These are phyloP conservation scores for Chalciporus sphaerocephalus DNA, from an alignment of 768 basidiomycete species.

Conservation along the genomic window DNA sequence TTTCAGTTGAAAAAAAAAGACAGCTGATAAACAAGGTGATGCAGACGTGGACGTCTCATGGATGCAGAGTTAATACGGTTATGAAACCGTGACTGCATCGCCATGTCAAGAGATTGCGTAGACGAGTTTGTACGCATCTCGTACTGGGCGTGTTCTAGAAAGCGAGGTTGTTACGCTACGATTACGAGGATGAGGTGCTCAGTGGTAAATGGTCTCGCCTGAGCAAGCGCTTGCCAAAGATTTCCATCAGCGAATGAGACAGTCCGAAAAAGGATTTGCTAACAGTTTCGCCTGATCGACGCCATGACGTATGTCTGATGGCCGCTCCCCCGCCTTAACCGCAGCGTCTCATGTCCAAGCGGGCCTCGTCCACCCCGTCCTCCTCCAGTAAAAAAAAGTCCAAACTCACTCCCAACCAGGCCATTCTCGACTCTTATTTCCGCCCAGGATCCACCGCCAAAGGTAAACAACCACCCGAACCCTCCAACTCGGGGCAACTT, in stretches of 20 bases:
- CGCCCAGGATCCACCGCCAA: slow-evolving; percentile 10
- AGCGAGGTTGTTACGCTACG: not conserved
- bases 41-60: too few relatives aligned
- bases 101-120: not conserved
- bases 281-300: slow-evolving; percentile 21
- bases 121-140: not conserved
- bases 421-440: slow-evolving; percentile 27
- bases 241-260: slow-evolving; percentile 1
- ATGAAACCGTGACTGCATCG: not conserved
- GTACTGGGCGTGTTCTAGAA: not conserved
- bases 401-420: slow-evolving; percentile 17
- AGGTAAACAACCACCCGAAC: slow-evolving; percentile 8
- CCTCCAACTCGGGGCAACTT: slow-evolving; percentile 14
- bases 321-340: slow-evolving; percentile 13
- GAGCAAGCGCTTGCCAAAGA: not conserved
- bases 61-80: too few relatives aligned
- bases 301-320: slow-evolving; percentile 23
- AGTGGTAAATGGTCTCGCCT: not conserved
- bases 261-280: slow-evolving; percentile 19
- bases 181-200: not conserved
- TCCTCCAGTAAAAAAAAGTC: slow-evolving; percentile 18
- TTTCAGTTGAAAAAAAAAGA: too few relatives aligned
- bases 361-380: slow-evolving; percentile 9
- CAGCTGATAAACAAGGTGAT: too few relatives aligned
- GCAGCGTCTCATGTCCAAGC: slow-evolving; percentile 21